These are phyloP conservation scores for Sechiopsis laciniata DNA, from an alignment of 306 rosid genomes.

Conservation along the genomic window DNA sequence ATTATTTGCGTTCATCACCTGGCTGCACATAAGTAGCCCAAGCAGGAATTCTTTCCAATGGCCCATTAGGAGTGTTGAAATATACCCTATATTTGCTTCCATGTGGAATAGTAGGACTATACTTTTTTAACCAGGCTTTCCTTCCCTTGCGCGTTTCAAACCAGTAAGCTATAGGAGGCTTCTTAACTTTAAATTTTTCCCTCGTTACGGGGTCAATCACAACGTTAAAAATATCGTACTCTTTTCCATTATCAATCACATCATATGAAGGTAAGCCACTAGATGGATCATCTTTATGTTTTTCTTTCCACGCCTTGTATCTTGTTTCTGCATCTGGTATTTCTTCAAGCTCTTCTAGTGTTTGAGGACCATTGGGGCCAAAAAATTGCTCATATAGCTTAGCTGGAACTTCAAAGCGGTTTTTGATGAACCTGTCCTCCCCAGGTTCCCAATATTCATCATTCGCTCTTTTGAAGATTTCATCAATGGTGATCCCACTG, in stretches of 20 bases:
- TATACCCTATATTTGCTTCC: constrained; percentile 93
- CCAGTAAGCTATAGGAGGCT: constrained; percentile 86
- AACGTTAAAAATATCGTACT: constrained; percentile 71
- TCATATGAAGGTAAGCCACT: constrained; percentile 51
- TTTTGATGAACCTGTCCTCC: constrained; percentile 68
- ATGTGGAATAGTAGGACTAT: constrained; percentile 75
- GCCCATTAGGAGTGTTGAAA: constrained; percentile 87
- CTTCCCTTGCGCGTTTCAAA: constrained; percentile 91
- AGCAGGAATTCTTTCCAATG: constrained; percentile 91
- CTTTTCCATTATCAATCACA: constrained; percentile 71
- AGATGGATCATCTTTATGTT: constrained; percentile 49
- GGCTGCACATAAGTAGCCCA: constrained; percentile 99
- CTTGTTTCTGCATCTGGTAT: constrained; percentile 91
- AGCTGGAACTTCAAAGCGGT: constrained; percentile 70
- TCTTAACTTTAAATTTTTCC: constrained; percentile 48
- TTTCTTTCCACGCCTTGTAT: constrained; percentile 69
- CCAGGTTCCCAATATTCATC: constrained; percentile 97
- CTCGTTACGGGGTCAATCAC: constrained; percentile 55
- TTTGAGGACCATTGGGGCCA: constrained; percentile 97
- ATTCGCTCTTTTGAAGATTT: constrained; percentile 62
- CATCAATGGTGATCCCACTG: constrained; percentile 75
- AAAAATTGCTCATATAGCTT: constrained; percentile 82
- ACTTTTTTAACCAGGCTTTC: constrained; percentile 87
- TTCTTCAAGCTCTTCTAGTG: constrained; percentile 66
- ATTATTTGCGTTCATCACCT: constrained; percentile 36